Conservation (phyloP, 192 early-diverging fungal genomes). For the Coemansia sp. region DNA sequence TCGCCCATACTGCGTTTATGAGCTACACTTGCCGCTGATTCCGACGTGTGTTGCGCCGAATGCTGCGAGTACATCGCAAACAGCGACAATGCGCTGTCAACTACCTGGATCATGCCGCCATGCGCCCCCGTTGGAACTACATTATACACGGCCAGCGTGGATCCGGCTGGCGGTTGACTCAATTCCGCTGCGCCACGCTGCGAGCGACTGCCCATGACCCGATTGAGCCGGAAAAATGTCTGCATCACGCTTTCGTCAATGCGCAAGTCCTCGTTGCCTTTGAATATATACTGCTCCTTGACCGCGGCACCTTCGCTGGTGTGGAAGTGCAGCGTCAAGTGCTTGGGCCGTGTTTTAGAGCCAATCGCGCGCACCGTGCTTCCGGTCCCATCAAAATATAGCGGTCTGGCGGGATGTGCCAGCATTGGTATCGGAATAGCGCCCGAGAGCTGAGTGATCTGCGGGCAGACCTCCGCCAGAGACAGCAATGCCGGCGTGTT, state of each 20-base stretch:
- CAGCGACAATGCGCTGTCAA: conserved; percentile 69
- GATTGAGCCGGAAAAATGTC: conserved; percentile 34
- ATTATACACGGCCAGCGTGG: conserved; percentile 24
- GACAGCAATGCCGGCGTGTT: conserved; percentile 3
- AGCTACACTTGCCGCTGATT: neutral
- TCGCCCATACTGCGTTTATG: neutral
- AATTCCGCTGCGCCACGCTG: too few relatives aligned
- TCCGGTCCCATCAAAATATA: conserved; percentile 20
- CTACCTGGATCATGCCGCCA: conserved; percentile 92
- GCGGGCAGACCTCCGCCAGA: conserved; percentile 7
- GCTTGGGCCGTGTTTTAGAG: conserved; percentile 89
- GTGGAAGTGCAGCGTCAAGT: conserved; percentile 55
- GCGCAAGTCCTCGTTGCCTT: conserved; percentile 90
- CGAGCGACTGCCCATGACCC: conserved; percentile 3
- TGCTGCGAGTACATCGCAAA: conserved; percentile 51
- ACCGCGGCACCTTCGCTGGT: conserved; percentile 50
- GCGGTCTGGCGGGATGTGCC: conserved; percentile 16
- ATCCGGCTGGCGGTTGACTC: neutral
- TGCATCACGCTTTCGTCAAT: conserved; percentile 92
- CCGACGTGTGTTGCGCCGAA: neutral
- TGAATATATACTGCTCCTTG: conserved; percentile 74
- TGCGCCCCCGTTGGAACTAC: conserved; percentile 79
- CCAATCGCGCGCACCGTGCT: conserved; percentile 19
- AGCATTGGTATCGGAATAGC: conserved; percentile 34
- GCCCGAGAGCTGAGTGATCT: conserved; percentile 9